phyloP scores from a whole-genome alignment of 805 yeast genomes.

The Saccharomycopsis sp. region DNA sequence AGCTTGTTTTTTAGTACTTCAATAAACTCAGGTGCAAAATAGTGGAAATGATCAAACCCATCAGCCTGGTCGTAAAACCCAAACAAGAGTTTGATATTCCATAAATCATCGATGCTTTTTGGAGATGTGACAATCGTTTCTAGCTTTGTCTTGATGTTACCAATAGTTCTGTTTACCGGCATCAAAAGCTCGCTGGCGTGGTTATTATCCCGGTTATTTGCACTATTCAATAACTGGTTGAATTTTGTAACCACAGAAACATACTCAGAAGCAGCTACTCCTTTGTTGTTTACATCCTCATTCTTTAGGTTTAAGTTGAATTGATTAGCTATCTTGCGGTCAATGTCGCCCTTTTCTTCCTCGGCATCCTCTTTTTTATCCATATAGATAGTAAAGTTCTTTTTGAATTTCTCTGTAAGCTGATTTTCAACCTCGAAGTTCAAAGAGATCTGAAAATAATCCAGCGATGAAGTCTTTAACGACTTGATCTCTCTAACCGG shows the following conservation, averaged over 20 bases:
- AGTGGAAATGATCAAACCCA: conserved; percentile 34
- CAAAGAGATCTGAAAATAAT: conserved; percentile 49
- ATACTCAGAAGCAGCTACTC: background rate
- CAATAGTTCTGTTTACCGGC: conserved; percentile 24
- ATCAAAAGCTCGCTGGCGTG: background rate
- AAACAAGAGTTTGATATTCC: conserved; percentile 58
- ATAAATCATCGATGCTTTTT: conserved; percentile 43
- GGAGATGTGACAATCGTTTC: conserved; percentile 38
- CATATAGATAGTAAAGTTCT: conserved; percentile 44
- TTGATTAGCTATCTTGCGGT: conserved; percentile 1
- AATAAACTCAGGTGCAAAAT: conserved; percentile 43
- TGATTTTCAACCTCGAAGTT: conserved; percentile 37
- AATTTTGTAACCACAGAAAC: conserved; percentile 15
- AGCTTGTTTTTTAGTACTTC: conserved; percentile 44
- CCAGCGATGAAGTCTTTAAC: conserved; percentile 41
- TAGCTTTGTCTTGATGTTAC: conserved; percentile 53
- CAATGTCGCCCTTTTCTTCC: conserved; percentile 4
- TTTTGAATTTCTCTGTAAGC: conserved; percentile 33
- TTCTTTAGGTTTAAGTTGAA: background rate
- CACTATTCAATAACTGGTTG: conserved; percentile 23
- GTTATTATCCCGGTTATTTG: background rate
- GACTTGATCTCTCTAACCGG: conserved; percentile 41
- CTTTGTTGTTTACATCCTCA: background rate
- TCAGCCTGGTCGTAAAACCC: conserved; percentile 46
- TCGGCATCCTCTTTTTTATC: conserved; percentile 36